phyloP scores from a whole-genome alignment of 2,329 filamentous ascomycete genomes.

The Zasmidium cellare region DNA sequence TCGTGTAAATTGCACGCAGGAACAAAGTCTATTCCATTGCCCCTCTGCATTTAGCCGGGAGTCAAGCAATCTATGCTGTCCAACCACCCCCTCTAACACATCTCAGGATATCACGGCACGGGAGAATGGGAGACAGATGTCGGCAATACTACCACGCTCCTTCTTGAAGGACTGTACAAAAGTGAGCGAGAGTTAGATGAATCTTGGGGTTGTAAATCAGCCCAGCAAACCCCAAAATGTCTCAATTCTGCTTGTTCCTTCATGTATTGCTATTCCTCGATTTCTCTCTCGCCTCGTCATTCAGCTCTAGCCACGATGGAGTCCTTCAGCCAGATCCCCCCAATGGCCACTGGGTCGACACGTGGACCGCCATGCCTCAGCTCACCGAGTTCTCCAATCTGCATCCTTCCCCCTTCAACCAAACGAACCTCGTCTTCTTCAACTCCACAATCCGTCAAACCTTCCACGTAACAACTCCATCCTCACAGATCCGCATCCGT shows the following conservation, averaged over 20 bases:
- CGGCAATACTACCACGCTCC: too few species aligned
- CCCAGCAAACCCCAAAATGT: background rate
- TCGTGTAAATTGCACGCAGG: background rate
- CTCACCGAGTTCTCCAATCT: slow-evolving; percentile 63
- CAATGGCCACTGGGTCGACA: slow-evolving; percentile 58
- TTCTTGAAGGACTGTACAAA: too few species aligned
- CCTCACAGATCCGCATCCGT: slow-evolving; percentile 57
- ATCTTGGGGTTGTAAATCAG: too few species aligned
- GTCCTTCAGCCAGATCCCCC: slow-evolving; percentile 10
- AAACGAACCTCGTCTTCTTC: slow-evolving; percentile 54
- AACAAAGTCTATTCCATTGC: background rate
- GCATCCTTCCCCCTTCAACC: slow-evolving; percentile 61
- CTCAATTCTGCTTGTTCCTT: background rate
- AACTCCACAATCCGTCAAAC: slow-evolving; percentile 68
- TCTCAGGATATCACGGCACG: background rate
- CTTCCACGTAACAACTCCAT: slow-evolving; percentile 58
- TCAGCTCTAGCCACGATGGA: background rate
- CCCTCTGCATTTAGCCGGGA: background rate
- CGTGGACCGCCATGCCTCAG: slow-evolving; percentile 68
- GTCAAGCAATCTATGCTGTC: background rate
- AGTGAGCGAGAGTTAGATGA: too few species aligned
- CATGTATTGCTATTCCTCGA: background rate
- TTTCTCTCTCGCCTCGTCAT: background rate
- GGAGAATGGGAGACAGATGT: background rate
- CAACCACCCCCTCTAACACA: background rate